Evolutionary conservation across 495 filamentous ascomycete genomes (phyloP).

Genomic region (Aspergillus diversus): DNA sequence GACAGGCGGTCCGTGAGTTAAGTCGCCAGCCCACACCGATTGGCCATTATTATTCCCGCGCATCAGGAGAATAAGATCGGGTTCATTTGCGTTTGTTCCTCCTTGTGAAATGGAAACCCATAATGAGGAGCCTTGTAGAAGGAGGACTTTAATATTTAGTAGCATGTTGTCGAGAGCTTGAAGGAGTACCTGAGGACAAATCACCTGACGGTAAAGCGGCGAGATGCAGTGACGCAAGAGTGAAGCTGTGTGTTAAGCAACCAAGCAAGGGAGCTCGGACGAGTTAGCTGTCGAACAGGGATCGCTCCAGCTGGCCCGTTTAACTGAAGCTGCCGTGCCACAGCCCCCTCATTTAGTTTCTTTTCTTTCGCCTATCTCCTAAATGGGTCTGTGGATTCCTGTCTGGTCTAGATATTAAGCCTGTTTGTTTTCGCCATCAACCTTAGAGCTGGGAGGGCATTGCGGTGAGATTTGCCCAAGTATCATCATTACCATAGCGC

Average conservation of each 20-base stretch:
- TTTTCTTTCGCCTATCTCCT: neutral
- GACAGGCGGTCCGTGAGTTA: neutral
- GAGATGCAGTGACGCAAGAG: conserved; percentile 20
- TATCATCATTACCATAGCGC: conserved; percentile 10
- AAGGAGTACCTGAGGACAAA: neutral
- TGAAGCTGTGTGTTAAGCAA: conserved; percentile 6
- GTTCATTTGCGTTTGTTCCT: no score
- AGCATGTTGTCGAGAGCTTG: neutral
- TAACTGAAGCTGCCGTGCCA: neutral
- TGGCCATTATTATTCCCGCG: neutral
- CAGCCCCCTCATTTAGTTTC: conserved; percentile 1
- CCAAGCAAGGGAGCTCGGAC: conserved; percentile 12
- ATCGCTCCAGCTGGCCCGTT: neutral
- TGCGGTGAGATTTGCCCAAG: conserved; percentile 7
- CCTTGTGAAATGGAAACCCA: no score
- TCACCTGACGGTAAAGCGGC: conserved; percentile 22
- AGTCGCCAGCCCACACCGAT: neutral
- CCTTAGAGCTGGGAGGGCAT: conserved; percentile 6
- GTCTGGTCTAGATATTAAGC: conserved; percentile 3
- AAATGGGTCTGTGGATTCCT: neutral
- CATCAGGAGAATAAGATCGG: neutral
- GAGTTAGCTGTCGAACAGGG: conserved; percentile 4
- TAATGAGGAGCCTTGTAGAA: no score
- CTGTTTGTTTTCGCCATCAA: neutral
- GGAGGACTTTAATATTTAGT: no score